Base-by-base conservation (phyloP, 352 stramenopile genomes). In the Phytophthora melonis region DNA sequence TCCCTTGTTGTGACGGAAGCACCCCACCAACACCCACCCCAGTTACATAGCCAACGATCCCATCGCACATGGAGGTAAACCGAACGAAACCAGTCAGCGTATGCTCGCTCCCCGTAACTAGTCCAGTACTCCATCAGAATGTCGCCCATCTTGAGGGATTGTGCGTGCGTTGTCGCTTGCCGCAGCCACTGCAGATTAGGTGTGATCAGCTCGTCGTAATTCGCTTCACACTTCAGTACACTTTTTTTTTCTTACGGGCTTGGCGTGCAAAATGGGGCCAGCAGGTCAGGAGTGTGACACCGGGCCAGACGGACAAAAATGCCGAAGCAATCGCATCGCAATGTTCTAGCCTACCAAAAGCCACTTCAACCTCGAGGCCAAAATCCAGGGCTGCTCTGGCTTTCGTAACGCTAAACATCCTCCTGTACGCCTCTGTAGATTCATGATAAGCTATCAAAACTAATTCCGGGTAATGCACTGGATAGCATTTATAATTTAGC, bases 31-130 rank as follows among this genome's bases (percentile, higher is more conserved):
- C 41, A 19, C 55, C 55, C 10, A 55, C 16, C 5, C 25, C 55
- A 53, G 32, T 65, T 6, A 65, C 25, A 54, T 59, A n/a, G 54
- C 57, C 55, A 71, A 1, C 27, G 55, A 7, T 63, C 36, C 64
- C 64, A 60, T 8, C 55, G 10, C 8, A 5, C 9, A n/a, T 8
- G 5, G 3, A 65, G 55, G 14, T 65, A 71, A 2, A 65, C 47
- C 8, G 27, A 54, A 23, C 47, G 19, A 19, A 71, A 71, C 56
- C 41, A 71, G 45, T 65, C 39, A 18, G 43, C 53, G 23, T 55
- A 71, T 19, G 50, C 54, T 3, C 45, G n/a, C 19, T 71, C 54
- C 8, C 54, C 54, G 14, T 25, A 32, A 18, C 10, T 14, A 16
- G 16, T 7, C 54, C 54, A 60, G 54, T 60, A 32, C 4, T 50